These are phyloP conservation scores for Trypanosoma conorhini DNA, from an alignment of 208 protist genomes.

Conservation along the genomic window DNA sequence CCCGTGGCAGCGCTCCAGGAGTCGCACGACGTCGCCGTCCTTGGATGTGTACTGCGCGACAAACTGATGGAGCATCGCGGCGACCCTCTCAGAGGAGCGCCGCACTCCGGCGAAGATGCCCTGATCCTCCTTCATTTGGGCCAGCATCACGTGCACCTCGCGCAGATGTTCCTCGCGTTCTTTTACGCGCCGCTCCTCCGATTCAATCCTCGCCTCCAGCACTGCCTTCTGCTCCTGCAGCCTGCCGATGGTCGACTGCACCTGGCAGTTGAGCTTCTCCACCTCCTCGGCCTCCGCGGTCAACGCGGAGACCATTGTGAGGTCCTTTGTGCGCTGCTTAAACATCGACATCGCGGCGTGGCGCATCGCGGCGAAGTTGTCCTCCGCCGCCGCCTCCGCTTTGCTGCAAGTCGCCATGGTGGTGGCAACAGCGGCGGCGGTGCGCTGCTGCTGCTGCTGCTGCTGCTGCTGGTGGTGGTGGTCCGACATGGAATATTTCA, in stretches of 20 bases:
- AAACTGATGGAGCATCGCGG: conserved; percentile 33
- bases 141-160: conserved; percentile 47
- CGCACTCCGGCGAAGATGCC: conserved; percentile 36
- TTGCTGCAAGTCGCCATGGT: background rate
- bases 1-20: conserved; percentile 42
- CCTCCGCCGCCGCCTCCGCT: conserved; percentile 21
- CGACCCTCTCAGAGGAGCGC: conserved; percentile 36
- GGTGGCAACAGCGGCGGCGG: background rate
- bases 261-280: conserved; percentile 28
- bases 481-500: conserved; percentile 11
- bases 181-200: conserved; percentile 49
- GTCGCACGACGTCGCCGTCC: conserved; percentile 35
- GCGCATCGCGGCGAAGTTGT: conserved; percentile 70
- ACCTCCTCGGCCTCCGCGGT: conserved; percentile 24
- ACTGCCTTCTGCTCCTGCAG: conserved; percentile 43
- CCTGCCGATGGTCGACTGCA: conserved; percentile 34
- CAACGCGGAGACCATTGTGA: conserved; percentile 59
- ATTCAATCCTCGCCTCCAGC: conserved; percentile 57
- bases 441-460: conserved; percentile 1
- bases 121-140: conserved; percentile 55
- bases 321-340: conserved; percentile 82
- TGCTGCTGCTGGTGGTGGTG: conserved; percentile 16
- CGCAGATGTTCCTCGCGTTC: conserved; percentile 50
- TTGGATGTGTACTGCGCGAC: conserved; percentile 32
- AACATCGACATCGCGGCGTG: conserved; percentile 73